These are phyloP conservation scores for Trichoderma breve DNA, from an alignment of 2,329 filamentous ascomycete genomes.

Conservation along the genomic window DNA sequence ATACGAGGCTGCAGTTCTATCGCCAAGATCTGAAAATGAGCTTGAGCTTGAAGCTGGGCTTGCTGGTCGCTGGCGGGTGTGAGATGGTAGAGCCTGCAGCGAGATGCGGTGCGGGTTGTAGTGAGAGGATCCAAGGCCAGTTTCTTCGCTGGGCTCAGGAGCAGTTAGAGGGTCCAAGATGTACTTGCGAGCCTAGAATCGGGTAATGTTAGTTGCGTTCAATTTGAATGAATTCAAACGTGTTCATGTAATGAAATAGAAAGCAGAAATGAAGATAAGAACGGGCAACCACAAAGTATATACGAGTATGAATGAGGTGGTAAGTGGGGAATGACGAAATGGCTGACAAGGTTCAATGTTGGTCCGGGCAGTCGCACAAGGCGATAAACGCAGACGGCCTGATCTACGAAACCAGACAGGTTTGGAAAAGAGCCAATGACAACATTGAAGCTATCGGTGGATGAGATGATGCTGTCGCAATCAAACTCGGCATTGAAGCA, in stretches of 20 bases:
- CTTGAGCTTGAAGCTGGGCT: not conserved
- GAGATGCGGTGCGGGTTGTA: constrained; percentile 34
- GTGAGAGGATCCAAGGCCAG: constrained; percentile 60
- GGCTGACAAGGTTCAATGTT: not conserved
- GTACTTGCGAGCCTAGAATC: constrained; percentile 59
- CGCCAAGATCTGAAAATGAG: not conserved
- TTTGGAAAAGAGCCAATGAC: not conserved
- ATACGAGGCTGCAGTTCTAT: not conserved
- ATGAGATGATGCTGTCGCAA: not conserved
- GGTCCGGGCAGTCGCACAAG: not conserved
- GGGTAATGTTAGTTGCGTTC: not conserved
- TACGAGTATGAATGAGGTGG: not conserved
- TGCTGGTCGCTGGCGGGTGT: not conserved
- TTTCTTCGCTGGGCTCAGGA: constrained; percentile 66
- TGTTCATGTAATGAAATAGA: not conserved
- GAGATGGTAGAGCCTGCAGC: not conserved
- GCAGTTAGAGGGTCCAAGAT: constrained; percentile 68
- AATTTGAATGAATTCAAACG: not conserved
- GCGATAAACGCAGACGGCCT: not conserved
- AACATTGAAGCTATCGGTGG: not conserved
- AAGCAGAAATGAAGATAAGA: not conserved
- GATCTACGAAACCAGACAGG: not conserved
- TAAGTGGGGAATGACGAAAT: constrained; percentile 16
- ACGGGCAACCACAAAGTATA: not conserved
- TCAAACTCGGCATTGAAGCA: not conserved